A percentile compares a stretch with the other conserved stretches of the same genome.
Evolutionary conservation across 768 basidiomycete species (phyloP).

Genomic region (Boletus reticulatus): DNA sequence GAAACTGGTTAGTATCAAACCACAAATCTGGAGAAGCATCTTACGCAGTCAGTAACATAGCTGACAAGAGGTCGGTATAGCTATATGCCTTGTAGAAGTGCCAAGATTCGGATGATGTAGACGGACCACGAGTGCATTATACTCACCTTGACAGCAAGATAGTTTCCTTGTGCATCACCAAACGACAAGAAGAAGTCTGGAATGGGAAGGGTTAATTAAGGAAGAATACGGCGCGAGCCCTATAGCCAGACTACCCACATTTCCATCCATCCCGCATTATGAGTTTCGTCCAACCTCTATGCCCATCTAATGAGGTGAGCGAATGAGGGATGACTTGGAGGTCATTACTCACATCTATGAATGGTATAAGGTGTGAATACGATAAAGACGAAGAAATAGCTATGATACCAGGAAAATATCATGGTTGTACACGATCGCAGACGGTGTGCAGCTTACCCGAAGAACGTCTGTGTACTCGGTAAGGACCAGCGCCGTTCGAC

Average conservation of each 20-base stretch:
- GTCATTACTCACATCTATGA: slow-evolving; percentile 61
- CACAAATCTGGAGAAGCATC: slow-evolving; percentile 11
- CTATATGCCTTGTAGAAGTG: slow-evolving; percentile 55
- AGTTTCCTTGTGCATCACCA: slow-evolving; percentile 84
- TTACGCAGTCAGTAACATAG: slow-evolving; percentile 88
- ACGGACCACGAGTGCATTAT: neutral
- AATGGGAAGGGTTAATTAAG: neutral
- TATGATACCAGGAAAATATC: slow-evolving; percentile 24
- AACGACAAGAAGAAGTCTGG: slow-evolving; percentile 77
- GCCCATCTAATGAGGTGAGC: slow-evolving; percentile 53
- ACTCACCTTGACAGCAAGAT: slow-evolving; percentile 71
- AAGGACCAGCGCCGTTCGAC: slow-evolving; percentile 63
- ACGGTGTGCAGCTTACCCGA: slow-evolving; percentile 52
- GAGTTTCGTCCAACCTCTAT: slow-evolving; percentile 75
- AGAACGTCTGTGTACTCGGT: slow-evolving; percentile 78
- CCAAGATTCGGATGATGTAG: neutral
- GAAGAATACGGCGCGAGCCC: neutral
- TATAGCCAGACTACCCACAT: slow-evolving; percentile 46
- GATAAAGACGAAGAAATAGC: slow-evolving; percentile 70
- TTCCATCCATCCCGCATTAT: slow-evolving; percentile 82
- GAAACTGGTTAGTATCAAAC: slow-evolving; percentile 1
- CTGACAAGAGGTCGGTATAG: slow-evolving; percentile 84
- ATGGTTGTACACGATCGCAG: neutral
- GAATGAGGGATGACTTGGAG: neutral
- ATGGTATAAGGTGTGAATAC: slow-evolving; percentile 90